These are phyloP conservation scores for Fraxinus xanthoxyloides DNA, from an alignment of 305 asterid species.

Conservation along the genomic window DNA sequence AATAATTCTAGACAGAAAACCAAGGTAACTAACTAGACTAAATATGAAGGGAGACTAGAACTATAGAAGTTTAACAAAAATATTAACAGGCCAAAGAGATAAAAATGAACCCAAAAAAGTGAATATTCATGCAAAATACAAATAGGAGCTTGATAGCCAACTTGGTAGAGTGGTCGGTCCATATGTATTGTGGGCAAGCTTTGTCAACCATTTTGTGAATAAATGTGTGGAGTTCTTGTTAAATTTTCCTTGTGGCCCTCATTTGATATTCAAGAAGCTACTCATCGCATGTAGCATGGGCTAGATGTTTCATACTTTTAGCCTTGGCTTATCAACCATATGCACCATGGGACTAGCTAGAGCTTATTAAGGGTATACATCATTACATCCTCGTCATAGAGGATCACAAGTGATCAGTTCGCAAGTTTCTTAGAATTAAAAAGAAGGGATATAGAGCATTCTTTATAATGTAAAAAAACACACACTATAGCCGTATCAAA, in stretches of 20 bases:
- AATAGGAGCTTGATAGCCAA: not conserved
- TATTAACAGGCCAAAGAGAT: not conserved
- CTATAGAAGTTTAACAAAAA: too few relatives aligned
- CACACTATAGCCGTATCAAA: not conserved
- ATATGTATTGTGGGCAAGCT: not conserved
- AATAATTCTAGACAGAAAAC: not conserved
- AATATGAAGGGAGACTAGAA: not conserved
- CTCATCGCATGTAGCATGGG: not conserved
- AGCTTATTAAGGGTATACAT: not conserved
- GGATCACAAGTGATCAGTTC: not conserved
- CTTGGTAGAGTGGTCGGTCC: not conserved
- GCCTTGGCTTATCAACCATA: not conserved
- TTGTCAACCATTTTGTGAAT: not conserved
- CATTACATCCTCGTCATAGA: not conserved
- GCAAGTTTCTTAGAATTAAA: not conserved
- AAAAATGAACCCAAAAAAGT: not conserved
- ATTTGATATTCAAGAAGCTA: not conserved
- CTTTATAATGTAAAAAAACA: too few relatives aligned
- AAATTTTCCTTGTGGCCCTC: not conserved
- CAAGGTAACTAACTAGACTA: not conserved
- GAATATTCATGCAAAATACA: not conserved
- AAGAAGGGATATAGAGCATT: not conserved
- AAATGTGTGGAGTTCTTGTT: not conserved
- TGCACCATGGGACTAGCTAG: not conserved
- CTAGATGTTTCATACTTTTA: not conserved